Evolutionary conservation across 352 stramenopile genomes (phyloP).

Genomic region (Globisporangium barbulae): DNA sequence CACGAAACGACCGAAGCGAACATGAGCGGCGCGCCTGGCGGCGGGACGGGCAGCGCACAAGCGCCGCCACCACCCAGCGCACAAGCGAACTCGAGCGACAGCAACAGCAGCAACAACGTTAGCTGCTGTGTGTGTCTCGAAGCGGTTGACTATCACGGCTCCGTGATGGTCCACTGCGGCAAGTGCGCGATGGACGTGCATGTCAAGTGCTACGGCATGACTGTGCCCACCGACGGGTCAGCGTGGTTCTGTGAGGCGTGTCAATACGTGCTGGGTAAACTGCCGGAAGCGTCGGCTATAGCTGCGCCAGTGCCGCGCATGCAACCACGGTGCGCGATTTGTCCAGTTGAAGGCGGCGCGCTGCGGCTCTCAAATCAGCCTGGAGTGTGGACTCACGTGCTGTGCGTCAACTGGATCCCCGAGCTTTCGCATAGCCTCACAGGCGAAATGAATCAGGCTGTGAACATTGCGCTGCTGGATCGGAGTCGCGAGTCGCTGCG

Average conservation of each 20-base stretch:
- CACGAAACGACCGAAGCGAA: not conserved
- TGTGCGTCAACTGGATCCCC: conserved; percentile 86
- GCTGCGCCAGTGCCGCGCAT: conserved; percentile 16
- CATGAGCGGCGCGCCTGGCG: conserved; percentile 5
- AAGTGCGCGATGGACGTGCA: conserved; percentile 68
- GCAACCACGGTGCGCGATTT: conserved; percentile 65
- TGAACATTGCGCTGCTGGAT: conserved; percentile 67
- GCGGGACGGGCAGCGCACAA: conserved; percentile 1
- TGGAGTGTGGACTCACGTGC: conserved; percentile 75
- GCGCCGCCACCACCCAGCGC: too few species aligned
- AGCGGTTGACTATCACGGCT: conserved; percentile 51
- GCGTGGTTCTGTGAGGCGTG: conserved; percentile 74
- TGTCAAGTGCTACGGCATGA: conserved; percentile 75
- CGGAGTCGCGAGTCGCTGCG: conserved; percentile 65
- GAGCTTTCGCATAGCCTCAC: conserved; percentile 76
- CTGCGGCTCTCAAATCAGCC: conserved; percentile 59
- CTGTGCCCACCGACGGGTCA: conserved; percentile 31
- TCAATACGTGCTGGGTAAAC: conserved; percentile 24
- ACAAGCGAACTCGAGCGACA: not conserved
- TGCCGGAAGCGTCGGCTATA: conserved; percentile 3
- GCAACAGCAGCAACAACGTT: not conserved
- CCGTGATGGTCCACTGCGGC: conserved; percentile 56
- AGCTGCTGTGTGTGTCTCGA: conserved; percentile 79
- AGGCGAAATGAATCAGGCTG: conserved; percentile 51
- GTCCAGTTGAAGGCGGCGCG: conserved; percentile 61